A percentile compares a stretch with the other conserved stretches of the same genome.
These are phyloP conservation scores for Colletotrichum kahawae DNA, from an alignment of 2,329 filamentous ascomycete genomes.

Conservation along the genomic window DNA sequence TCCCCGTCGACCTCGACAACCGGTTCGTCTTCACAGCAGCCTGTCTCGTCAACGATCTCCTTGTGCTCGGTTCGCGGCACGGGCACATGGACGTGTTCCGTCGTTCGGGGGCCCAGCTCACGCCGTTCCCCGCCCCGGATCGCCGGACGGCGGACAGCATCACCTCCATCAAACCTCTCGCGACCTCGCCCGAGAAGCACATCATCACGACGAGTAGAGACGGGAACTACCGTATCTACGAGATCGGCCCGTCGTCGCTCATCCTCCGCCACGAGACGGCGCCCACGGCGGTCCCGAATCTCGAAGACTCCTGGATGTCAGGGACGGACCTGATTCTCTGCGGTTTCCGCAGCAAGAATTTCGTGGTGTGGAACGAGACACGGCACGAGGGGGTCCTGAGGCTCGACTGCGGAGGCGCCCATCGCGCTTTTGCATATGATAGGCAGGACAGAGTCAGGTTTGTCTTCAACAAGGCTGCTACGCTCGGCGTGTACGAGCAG, in stretches of 20 bases:
- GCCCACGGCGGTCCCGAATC: conserved; percentile 75
- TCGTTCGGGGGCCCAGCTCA: conserved; percentile 29
- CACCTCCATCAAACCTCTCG: conserved; percentile 64
- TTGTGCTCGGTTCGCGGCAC: conserved; percentile 60
- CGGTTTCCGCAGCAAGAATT: conserved; percentile 81
- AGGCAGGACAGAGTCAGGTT: conserved; percentile 51
- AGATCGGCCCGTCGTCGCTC: conserved; percentile 47
- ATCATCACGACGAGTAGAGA: conserved; percentile 79
- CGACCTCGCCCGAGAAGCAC: conserved; percentile 38
- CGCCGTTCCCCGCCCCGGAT: conserved; percentile 37
- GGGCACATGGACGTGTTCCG: conserved; percentile 51
- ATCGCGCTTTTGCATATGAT: conserved; percentile 72
- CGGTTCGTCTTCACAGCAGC: conserved; percentile 57
- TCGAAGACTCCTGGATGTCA: conserved; percentile 73
- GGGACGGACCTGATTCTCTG: conserved; percentile 69
- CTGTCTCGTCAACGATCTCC: conserved; percentile 39
- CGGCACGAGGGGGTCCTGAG: conserved; percentile 71
- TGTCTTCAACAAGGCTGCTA: conserved; percentile 76
- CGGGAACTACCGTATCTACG: conserved; percentile 73
- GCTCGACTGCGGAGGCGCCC: conserved; percentile 84
- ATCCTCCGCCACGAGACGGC: conserved; percentile 71
- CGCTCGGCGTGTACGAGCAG: conserved; percentile 53
- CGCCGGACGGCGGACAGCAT: conserved; percentile 66
- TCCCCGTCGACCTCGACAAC: conserved; percentile 45
- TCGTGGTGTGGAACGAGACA: conserved; percentile 82